Percentiles rank a stretch among this genome's conserved stretches.
Conservation (phyloP, 2,329 filamentous ascomycete species). For the Cadophora luteo-olivacea region DNA sequence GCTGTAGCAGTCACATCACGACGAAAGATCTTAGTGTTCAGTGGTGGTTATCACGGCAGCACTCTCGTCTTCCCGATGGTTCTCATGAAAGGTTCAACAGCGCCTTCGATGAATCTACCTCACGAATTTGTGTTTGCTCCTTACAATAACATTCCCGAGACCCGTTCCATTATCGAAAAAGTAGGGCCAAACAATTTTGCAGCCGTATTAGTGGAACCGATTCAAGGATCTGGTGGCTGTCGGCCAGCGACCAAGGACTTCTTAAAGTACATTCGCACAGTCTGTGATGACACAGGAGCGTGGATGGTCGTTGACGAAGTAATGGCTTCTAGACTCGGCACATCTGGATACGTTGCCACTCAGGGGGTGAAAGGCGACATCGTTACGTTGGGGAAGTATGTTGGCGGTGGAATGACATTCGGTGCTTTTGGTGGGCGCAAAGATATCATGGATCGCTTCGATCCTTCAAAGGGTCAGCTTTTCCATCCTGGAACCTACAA, state of each 20-base stretch:
- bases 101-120: slow-evolving; percentile 18
- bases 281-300: too few relatives aligned
- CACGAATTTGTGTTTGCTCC: slow-evolving; percentile 53
- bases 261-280: too few relatives aligned
- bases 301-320: slow-evolving; percentile 73
- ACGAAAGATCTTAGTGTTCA: slow-evolving; percentile 32
- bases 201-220: slow-evolving; percentile 65
- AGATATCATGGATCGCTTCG: slow-evolving; percentile 63
- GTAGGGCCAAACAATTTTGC: too few relatives aligned
- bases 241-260: too few relatives aligned
- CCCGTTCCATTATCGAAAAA: too few relatives aligned
- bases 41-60: slow-evolving; percentile 32
- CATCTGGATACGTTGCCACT: slow-evolving; percentile 17
- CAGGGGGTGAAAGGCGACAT: slow-evolving; percentile 61
- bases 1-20: slow-evolving; percentile 29
- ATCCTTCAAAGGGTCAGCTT: slow-evolving; percentile 53
- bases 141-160: slow-evolving; percentile 60
- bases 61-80: too few relatives aligned
- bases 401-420: slow-evolving; percentile 63
- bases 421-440: slow-evolving; percentile 1
- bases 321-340: slow-evolving; percentile 56
- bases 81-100: slow-evolving; percentile 39
- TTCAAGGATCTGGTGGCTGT: slow-evolving; percentile 56
- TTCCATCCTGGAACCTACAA: slow-evolving; percentile 70
- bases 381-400: slow-evolving; percentile 69